These are phyloP conservation scores for Cladosporium sp. DNA, from an alignment of 2,329 filamentous ascomycete genomes.

Conservation along the genomic window DNA sequence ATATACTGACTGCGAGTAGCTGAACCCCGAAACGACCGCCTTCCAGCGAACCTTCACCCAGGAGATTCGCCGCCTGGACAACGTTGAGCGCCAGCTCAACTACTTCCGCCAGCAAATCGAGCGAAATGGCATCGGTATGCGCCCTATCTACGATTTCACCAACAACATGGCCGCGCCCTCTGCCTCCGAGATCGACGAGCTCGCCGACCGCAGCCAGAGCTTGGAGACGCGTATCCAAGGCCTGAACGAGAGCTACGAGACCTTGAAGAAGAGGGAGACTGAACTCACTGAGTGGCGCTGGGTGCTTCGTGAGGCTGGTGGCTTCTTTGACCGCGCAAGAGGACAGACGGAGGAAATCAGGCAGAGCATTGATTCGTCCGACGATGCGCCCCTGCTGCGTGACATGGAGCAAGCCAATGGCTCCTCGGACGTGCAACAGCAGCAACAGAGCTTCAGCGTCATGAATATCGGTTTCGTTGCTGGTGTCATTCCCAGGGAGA, in stretches of 20 bases:
- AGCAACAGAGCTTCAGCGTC: constrained; percentile 64
- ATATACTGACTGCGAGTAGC: constrained; percentile 47
- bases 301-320: constrained; percentile 92
- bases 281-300: constrained; percentile 98
- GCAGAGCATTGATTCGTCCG: constrained; percentile 76
- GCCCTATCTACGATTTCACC: constrained; percentile 86
- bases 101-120: constrained; percentile 97
- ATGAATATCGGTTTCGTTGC: constrained; percentile 99
- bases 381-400: constrained; percentile 87
- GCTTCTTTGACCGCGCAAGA: constrained; percentile 94
- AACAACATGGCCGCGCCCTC: constrained; percentile 78
- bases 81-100: constrained; percentile 93
- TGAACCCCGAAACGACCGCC: constrained; percentile 87
- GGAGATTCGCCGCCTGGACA: constrained; percentile 94
- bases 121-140: constrained; percentile 78
- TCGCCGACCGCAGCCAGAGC: constrained; percentile 85
- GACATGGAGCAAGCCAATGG: constrained; percentile 77
- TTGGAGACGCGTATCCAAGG: constrained; percentile 88
- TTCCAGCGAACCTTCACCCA: constrained; percentile 98
- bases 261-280: constrained; percentile 93
- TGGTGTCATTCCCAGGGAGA: constrained; percentile 88
- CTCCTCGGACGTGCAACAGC: constrained; percentile 15
- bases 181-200: constrained; percentile 92
- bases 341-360: constrained; percentile 96
- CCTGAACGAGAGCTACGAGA: constrained; percentile 97